Conservation (phyloP, 1,139 yeast genomes). For the Sugiyamaella grinbergsii region DNA sequence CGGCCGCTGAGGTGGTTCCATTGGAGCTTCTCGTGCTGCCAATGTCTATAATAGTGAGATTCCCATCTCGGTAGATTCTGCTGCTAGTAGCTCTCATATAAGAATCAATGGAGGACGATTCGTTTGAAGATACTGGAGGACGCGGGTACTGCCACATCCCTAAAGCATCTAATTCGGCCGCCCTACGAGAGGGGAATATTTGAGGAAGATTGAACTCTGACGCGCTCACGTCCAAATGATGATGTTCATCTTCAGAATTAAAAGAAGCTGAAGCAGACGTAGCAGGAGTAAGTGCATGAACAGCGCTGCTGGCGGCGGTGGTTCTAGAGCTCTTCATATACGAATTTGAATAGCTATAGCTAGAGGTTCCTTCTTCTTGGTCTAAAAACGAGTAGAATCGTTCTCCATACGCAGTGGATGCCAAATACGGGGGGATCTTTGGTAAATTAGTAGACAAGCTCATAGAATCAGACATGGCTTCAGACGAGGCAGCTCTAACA, state of each 20-base stretch:
- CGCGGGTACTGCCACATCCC: conserved; percentile 17
- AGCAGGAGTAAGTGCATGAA: not conserved
- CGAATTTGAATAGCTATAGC: not conserved
- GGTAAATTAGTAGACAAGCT: conserved; percentile 2
- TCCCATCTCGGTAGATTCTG: conserved; percentile 12
- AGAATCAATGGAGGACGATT: not conserved
- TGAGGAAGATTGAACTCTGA: conserved; percentile 30
- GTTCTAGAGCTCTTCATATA: not conserved
- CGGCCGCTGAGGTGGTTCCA: not conserved
- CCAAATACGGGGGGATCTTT: conserved; percentile 33
- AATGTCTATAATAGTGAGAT: conserved; percentile 4
- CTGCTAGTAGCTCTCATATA: conserved; percentile 5
- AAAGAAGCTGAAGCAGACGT: conserved; percentile 5
- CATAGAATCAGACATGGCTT: conserved; percentile 7
- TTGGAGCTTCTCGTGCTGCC: not conserved
- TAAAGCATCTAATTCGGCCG: conserved; percentile 31
- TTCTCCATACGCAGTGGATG: conserved; percentile 37
- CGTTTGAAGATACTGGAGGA: conserved; percentile 3
- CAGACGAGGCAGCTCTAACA: not conserved
- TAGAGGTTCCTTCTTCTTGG: not conserved
- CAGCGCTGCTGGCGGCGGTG: not conserved
- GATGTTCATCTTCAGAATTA: conserved; percentile 7
- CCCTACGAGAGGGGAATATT: conserved; percentile 33
- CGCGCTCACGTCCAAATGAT: conserved; percentile 10
- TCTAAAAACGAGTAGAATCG: conserved; percentile 25